phyloP scores from a whole-genome alignment of 139 green algal species.

The Coelastrella sp. region DNA sequence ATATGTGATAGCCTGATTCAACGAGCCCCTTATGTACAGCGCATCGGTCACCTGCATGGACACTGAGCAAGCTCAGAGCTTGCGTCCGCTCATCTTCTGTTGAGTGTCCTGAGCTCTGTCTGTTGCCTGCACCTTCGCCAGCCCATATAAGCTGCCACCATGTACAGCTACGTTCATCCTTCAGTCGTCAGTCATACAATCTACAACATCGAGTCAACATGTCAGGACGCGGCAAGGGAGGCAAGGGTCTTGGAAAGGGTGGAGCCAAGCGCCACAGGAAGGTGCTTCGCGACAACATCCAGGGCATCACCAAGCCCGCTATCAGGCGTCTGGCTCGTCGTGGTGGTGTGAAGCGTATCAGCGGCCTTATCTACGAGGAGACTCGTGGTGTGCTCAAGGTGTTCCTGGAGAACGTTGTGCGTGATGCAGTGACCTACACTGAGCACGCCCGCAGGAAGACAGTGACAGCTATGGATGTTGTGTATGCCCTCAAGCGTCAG shows the following conservation, averaged over 20 bases:
- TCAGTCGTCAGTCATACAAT: too few species aligned
- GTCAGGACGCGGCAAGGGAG: conserved; percentile 94
- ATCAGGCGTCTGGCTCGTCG: conserved; percentile 83
- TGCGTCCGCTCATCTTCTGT: too few species aligned
- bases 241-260: conserved; percentile 94
- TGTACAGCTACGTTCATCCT: too few species aligned
- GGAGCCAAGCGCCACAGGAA: conserved; percentile 95
- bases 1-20: too few species aligned
- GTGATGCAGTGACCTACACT: conserved; percentile 97
- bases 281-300: conserved; percentile 95
- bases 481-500: conserved; percentile 97
- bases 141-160: too few species aligned
- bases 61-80: too few species aligned
- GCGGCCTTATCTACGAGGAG: conserved; percentile 92
- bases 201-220: too few species aligned
- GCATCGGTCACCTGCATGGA: too few species aligned
- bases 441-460: conserved; percentile 98
- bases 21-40: too few species aligned
- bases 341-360: conserved; percentile 91
- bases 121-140: too few species aligned
- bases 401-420: conserved; percentile 93
- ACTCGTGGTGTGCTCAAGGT: conserved; percentile 91
- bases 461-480: conserved; percentile 95
- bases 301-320: conserved; percentile 91
- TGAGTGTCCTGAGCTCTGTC: too few species aligned